A percentile compares a stretch with the other conserved stretches of the same genome.
These are phyloP conservation scores for Solanum aculeatissimum DNA, from an alignment of 305 asterid species.

Conservation along the genomic window DNA sequence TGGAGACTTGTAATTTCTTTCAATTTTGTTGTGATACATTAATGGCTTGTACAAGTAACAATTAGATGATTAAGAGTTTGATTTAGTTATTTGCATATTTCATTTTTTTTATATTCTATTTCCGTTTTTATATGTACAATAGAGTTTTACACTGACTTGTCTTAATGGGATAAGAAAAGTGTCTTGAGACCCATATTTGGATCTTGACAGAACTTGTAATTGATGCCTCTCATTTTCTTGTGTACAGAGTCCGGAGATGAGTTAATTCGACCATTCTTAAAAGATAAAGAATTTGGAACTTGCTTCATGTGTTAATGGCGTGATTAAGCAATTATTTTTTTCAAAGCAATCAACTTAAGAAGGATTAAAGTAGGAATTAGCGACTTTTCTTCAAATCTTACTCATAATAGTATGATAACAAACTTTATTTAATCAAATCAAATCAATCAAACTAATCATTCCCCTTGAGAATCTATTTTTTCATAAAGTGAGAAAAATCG, in stretches of 20 bases:
- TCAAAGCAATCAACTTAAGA: not conserved
- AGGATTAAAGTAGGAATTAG: not conserved
- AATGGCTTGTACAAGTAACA: too few species aligned
- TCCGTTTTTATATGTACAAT: too few species aligned
- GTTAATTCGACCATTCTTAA: not conserved
- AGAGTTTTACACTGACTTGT: too few species aligned
- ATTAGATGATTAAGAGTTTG: too few species aligned
- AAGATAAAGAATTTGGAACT: not conserved
- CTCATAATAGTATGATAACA: not conserved
- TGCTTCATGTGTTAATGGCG: not conserved
- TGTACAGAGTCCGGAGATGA: not conserved
- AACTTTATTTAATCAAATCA: not conserved
- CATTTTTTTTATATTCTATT: too few species aligned
- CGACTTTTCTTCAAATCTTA: not conserved
- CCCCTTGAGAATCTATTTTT: not conserved
- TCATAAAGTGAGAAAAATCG: not conserved
- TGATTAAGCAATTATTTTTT: not conserved
- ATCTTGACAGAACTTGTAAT: not conserved
- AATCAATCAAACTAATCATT: conserved; percentile 19
- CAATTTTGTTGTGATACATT: too few species aligned
- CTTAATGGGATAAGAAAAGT: too few species aligned
- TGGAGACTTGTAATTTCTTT: too few species aligned
- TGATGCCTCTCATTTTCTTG: not conserved
- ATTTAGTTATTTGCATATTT: too few species aligned
- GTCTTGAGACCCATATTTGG: too few species aligned